Evolutionary conservation across 2,329 filamentous ascomycete genomes (phyloP).

Genomic region (Colletotrichum camelliae): DNA sequence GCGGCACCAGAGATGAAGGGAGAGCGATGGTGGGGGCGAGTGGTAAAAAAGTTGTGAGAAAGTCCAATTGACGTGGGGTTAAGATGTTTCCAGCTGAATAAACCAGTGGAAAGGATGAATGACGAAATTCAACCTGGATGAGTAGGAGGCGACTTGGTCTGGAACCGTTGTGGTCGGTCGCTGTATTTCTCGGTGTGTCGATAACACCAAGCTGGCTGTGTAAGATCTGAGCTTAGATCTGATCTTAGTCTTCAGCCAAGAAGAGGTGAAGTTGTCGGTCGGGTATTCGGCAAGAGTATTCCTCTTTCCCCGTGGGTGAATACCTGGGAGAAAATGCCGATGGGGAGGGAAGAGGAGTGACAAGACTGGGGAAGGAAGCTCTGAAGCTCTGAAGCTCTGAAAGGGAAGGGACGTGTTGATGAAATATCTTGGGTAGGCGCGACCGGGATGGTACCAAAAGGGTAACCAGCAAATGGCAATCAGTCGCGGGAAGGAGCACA

Average conservation of each 20-base stretch:
- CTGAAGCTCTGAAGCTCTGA: not conserved
- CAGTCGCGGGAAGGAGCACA: not conserved
- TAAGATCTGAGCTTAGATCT: not conserved
- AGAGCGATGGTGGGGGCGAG: not conserved
- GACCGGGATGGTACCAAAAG: not conserved
- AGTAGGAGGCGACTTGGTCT: not conserved
- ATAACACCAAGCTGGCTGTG: not conserved
- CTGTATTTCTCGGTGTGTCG: not conserved
- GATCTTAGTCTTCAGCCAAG: not conserved
- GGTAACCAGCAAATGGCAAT: constrained; percentile 1
- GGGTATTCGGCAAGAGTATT: not conserved
- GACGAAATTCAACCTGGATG: not conserved
- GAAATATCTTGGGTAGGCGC: constrained; percentile 14
- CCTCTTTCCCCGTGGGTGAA: not conserved
- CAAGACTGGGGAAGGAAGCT: constrained; percentile 4
- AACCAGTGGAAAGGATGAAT: not conserved
- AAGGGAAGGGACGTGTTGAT: not conserved
- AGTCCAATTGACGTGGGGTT: not conserved
- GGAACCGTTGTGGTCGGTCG: not conserved
- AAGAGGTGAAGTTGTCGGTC: not conserved
- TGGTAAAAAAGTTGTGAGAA: not conserved
- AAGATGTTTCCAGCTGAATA: not conserved
- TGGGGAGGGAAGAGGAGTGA: constrained; percentile 5
- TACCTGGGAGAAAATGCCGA: not conserved
- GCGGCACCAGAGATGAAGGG: not conserved